Conservation (phyloP, 139 green algal genomes). For the Asterochloris sp. region DNA sequence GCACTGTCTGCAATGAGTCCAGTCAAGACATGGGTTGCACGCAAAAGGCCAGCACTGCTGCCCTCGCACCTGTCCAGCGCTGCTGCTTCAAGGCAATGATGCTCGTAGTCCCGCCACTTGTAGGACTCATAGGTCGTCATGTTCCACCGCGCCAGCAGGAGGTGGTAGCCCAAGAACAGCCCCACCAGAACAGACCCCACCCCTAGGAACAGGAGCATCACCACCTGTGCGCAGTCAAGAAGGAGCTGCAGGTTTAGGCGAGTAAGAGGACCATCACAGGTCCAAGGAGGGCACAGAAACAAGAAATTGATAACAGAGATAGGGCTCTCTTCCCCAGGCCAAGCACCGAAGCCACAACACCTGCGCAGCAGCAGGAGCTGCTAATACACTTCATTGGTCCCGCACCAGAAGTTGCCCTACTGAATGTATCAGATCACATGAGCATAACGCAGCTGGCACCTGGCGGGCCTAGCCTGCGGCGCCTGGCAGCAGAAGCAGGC, state of each 20-base stretch:
- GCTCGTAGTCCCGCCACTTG: slow-evolving; percentile 16
- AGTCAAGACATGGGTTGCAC: no score
- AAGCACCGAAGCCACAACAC: no score
- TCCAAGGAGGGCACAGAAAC: no score
- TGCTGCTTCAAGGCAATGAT: slow-evolving; percentile 7
- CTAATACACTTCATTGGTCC: not conserved
- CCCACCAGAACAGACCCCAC: slow-evolving; percentile 16
- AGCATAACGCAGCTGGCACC: not conserved
- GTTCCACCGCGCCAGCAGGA: slow-evolving; percentile 12
- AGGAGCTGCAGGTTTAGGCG: not conserved
- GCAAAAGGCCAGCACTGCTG: no score
- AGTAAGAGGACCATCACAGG: no score
- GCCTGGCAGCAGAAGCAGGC: no score
- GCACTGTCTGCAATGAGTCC: no score
- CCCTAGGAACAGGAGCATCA: slow-evolving; percentile 18
- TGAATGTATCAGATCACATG: not conserved
- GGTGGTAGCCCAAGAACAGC: slow-evolving; percentile 29
- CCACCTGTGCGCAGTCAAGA: slow-evolving; percentile 3
- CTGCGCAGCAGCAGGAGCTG: not conserved
- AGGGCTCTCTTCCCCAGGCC: no score
- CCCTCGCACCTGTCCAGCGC: no score
- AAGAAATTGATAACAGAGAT: no score
- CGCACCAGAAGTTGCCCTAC: not conserved
- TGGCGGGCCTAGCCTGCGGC: no score
- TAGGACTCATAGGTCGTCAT: slow-evolving; percentile 29